Evolutionary conservation across 192 early-diverging fungal species (phyloP).

Genomic region (Backusella australiensis): DNA sequence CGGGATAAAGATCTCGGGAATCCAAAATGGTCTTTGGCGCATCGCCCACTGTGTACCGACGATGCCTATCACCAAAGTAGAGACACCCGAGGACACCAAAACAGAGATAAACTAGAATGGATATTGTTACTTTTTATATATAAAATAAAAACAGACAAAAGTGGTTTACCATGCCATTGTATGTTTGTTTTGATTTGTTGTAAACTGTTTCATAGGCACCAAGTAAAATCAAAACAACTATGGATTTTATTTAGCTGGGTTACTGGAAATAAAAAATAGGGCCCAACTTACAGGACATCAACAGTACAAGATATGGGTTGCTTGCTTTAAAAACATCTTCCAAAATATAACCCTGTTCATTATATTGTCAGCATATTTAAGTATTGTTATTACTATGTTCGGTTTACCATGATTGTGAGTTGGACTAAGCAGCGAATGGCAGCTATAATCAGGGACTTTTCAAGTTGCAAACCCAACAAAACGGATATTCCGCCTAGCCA

Average conservation of each 20-base stretch:
- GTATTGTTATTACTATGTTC: background rate
- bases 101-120: conserved; percentile 47
- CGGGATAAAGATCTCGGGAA: conserved; percentile 78
- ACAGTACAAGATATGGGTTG: conserved; percentile 59
- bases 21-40: conserved; percentile 66
- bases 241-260: background rate
- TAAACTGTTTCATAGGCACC: conserved; percentile 69
- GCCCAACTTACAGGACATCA: conserved; percentile 51
- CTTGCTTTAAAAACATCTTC: conserved; percentile 67
- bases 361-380: background rate
- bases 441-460: conserved; percentile 62
- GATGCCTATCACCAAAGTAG: conserved; percentile 52
- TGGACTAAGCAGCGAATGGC: conserved; percentile 75
- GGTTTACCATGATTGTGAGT: conserved; percentile 67
- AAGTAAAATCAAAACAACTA: conserved; percentile 57
- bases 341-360: conserved; percentile 57
- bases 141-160: background rate
- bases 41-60: conserved; percentile 72
- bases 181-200: conserved; percentile 69
- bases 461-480: conserved; percentile 63
- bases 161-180: conserved; percentile 68
- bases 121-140: too few species aligned
- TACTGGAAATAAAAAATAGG: background rate
- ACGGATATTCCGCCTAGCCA: conserved; percentile 21
- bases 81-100: conserved; percentile 45